These are phyloP conservation scores for Mycena maculata DNA, from an alignment of 768 basidiomycete species.

Conservation along the genomic window DNA sequence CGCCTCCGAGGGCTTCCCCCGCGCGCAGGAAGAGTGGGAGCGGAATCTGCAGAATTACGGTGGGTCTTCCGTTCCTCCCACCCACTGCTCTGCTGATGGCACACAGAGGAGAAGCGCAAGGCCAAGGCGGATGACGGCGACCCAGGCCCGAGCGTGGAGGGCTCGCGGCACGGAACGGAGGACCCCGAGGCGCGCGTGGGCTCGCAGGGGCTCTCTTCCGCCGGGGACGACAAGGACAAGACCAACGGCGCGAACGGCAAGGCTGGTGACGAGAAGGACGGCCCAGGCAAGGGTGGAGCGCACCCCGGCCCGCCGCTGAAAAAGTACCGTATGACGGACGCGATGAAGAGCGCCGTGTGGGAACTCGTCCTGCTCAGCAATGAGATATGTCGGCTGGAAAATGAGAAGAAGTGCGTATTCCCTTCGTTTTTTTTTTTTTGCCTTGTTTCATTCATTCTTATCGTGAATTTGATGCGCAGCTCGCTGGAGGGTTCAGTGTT, in stretches of 20 bases:
- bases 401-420: constrained; percentile 56
- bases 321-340: constrained; percentile 83
- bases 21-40: constrained; percentile 84
- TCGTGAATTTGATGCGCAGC: too few relatives aligned
- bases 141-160: constrained; percentile 41
- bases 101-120: constrained; percentile 68
- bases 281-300: constrained; percentile 39
- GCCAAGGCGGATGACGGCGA: constrained; percentile 43
- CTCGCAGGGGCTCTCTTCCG: constrained; percentile 23
- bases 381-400: constrained; percentile 76
- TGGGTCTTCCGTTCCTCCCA: constrained; percentile 42
- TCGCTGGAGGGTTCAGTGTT: constrained; percentile 76
- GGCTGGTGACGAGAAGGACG: constrained; percentile 48
- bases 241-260: constrained; percentile 27
- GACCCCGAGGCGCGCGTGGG: constrained; percentile 53
- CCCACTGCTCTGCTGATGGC: background rate
- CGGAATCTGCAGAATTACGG: constrained; percentile 77
- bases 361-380: constrained; percentile 84
- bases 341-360: constrained; percentile 85
- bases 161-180: constrained; percentile 57
- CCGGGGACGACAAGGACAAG: constrained; percentile 41
- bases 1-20: constrained; percentile 73
- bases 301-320: constrained; percentile 74
- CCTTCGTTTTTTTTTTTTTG: background rate
- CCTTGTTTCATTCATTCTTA: constrained; percentile 8